Evolutionary conservation across 352 stramenopile species (phyloP).

Genomic region (Blastocystis sp.): DNA sequence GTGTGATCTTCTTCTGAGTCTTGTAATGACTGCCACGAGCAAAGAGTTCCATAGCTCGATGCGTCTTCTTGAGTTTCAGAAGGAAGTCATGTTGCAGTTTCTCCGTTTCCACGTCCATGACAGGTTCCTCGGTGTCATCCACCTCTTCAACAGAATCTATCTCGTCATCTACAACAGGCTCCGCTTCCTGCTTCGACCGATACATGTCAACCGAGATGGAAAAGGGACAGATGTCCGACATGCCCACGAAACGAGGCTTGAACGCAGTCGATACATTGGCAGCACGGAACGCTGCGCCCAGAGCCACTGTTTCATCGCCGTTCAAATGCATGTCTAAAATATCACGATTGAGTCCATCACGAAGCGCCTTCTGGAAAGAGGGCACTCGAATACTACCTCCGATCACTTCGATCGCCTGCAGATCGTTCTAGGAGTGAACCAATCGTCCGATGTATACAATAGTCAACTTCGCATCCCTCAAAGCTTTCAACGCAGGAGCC

Average conservation of each 20-base stretch:
- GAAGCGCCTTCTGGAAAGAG: constrained; percentile 79
- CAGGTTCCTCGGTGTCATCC: not conserved
- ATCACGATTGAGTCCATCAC: constrained; percentile 71
- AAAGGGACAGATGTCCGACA: constrained; percentile 84
- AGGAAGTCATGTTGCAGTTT: constrained; percentile 66
- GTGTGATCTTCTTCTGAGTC: constrained; percentile 86
- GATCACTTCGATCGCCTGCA: constrained; percentile 90
- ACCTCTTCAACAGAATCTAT: not conserved
- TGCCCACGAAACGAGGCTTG: constrained; percentile 84
- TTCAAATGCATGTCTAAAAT: constrained; percentile 92
- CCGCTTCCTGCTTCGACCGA: constrained; percentile 65
- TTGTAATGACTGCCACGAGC: constrained; percentile 75
- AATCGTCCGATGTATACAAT: not conserved
- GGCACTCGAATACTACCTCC: constrained; percentile 89
- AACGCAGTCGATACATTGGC: constrained; percentile 91
- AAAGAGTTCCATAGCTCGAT: constrained; percentile 70
- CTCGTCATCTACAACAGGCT: not conserved
- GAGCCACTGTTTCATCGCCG: constrained; percentile 91
- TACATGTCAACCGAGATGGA: constrained; percentile 75
- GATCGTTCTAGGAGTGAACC: constrained; percentile 69
- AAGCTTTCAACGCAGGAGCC: constrained; percentile 75
- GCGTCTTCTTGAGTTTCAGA: not conserved
- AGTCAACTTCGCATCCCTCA: constrained; percentile 80
- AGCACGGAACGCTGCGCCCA: constrained; percentile 86
- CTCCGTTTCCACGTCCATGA: constrained; percentile 67